Conservation (phyloP, 306 rosid genomes). For the Benincasa hispida region DNA sequence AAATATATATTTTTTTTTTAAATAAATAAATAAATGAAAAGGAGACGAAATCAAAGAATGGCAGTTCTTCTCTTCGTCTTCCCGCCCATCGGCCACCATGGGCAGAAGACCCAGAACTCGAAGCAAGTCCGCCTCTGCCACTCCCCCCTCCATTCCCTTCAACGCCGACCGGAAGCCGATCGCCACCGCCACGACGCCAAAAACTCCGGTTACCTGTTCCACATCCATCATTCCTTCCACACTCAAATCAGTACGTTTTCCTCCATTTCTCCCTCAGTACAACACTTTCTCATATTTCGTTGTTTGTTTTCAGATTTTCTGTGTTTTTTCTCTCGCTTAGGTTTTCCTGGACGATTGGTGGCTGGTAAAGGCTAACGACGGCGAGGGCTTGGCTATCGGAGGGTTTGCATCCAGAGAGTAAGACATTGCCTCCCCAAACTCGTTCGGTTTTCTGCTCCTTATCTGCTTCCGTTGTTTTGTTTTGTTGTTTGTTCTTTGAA, state of each 20-base stretch:
- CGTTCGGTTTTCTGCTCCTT: no score
- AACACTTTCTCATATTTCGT: background rate
- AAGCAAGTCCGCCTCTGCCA: background rate
- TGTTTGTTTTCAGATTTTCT: background rate
- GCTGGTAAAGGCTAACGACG: slow-evolving; percentile 17
- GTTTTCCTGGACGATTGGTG: slow-evolving; percentile 32
- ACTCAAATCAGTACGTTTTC: slow-evolving; percentile 13
- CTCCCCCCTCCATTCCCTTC: background rate
- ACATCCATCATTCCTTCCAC: slow-evolving; percentile 9
- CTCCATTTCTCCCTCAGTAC: background rate
- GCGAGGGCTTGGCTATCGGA: slow-evolving; percentile 24
- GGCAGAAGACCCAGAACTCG: background rate
- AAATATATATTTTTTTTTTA: no score
- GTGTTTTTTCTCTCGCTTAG: background rate
- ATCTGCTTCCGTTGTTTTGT: background rate
- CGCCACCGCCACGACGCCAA: background rate
- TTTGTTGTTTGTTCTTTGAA: background rate
- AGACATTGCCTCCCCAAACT: background rate
- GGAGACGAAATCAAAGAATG: background rate
- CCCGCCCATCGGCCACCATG: slow-evolving; percentile 9
- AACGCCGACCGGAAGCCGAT: background rate
- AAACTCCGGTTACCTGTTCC: background rate
- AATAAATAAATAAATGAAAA: no score
- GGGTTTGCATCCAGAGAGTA: slow-evolving; percentile 25
- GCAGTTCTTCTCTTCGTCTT: background rate